Base-by-base conservation (phyloP, 1,139 yeast species). In the Magnusiomyces sp. region DNA sequence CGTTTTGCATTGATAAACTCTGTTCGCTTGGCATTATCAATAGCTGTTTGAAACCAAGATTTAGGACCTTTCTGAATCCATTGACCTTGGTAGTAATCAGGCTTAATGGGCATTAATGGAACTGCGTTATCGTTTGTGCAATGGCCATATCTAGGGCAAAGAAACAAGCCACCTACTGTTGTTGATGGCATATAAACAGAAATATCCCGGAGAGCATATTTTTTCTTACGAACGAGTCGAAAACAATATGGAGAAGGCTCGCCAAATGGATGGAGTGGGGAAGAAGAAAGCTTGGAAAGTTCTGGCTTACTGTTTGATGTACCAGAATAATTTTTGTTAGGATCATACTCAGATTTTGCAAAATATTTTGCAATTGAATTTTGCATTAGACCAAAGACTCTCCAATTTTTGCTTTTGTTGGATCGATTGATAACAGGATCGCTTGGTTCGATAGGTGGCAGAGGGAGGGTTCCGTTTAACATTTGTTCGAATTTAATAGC, bases 151-250 rank as follows among this genome's bases (percentile, higher is more conserved):
- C 71, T 60, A 2, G 73, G 68, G 58, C 87, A 81, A 55, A 74
- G 74, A 61, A 73, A 84, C 6, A 84, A 56, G 0, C 82, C 90
- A 5, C 94, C 94, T 1, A 84, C 77, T 63, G 78, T 74, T 0
- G 83, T 74, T 43, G 72, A 69, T 0, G 90, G 88, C 27, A 79
- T 66, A 58, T 74, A 82, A 17, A 81, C 62, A 5, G 76, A 70
- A 36, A 77, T 55, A 23, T 72, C 64, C 45, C 83, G 67, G 34
- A 63, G 62, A 1, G 81, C 79, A 58, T 80, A 83, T 58, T 78
- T 75, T 59, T 77, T 76, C 33, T 82, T 67, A 53, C 92, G 69
- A 1, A 88, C 86, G 55, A 82, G 65, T 54, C 82, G 79, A 59
- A 73, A 82, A 55, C 88, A 81, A 14, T 66, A 69, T n/a, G 37